phyloP scores from a whole-genome alignment of 2,329 filamentous ascomycete genomes.

The Stagonosporopsis cucurbitacearum region DNA sequence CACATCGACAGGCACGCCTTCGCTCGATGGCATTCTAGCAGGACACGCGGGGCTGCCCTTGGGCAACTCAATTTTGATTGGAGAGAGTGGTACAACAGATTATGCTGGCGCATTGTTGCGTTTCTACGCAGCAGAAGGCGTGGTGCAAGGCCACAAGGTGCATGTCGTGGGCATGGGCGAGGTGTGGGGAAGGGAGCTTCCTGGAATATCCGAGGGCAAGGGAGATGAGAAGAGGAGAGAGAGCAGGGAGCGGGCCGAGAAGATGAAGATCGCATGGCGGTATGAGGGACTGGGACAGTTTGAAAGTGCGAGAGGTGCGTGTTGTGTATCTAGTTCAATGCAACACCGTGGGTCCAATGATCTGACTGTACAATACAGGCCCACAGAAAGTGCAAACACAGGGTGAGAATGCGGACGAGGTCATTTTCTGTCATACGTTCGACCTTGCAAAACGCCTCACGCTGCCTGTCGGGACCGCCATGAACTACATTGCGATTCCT shows the following conservation, averaged over 20 bases:
- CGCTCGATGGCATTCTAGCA: constrained; percentile 82
- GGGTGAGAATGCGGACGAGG: constrained; percentile 58
- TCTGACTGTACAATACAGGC: constrained; percentile 26
- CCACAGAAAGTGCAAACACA: constrained; percentile 25
- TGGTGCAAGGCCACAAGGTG: constrained; percentile 87
- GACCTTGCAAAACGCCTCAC: constrained; percentile 59
- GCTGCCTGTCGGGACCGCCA: constrained; percentile 48
- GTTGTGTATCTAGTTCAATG: constrained; percentile 32
- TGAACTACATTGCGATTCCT: constrained; percentile 60
- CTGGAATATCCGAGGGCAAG: constrained; percentile 67
- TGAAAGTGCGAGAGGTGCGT: constrained; percentile 69
- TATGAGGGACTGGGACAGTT: constrained; percentile 85
- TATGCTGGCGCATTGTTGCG: constrained; percentile 83
- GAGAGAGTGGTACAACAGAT: constrained; percentile 92
- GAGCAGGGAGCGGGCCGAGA: constrained; percentile 54
- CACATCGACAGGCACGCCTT: constrained; percentile 88
- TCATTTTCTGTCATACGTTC: constrained; percentile 59
- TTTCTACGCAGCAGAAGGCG: constrained; percentile 91
- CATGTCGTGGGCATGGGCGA: constrained; percentile 84
- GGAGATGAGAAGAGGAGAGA: constrained; percentile 33
- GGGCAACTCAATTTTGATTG: constrained; percentile 79
- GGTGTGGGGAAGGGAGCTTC: constrained; percentile 82
- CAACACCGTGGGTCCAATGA: background rate
- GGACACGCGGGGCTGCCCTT: constrained; percentile 85
- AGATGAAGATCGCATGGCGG: constrained; percentile 99